phyloP scores from a whole-genome alignment of 441 rosid species.

The Euphorbia celastroides region DNA sequence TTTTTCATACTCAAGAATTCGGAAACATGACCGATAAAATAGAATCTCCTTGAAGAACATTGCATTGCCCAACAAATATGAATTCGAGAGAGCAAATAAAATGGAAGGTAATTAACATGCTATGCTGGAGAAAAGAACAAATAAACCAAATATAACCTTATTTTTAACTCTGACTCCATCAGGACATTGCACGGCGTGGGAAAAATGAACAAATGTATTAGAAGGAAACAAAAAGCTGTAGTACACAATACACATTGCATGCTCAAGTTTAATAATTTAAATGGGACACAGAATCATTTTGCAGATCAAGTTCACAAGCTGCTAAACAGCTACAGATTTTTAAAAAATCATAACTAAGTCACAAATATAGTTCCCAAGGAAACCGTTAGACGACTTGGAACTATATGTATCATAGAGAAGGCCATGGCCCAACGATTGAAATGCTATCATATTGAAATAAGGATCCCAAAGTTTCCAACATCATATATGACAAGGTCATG shows the following conservation, averaged over 20 bases:
- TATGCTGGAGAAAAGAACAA: background rate
- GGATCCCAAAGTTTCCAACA: background rate
- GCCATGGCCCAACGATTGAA: background rate
- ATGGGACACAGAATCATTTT: background rate
- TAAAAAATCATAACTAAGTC: background rate
- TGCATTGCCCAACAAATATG: background rate
- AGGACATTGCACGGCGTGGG: background rate
- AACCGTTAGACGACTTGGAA: background rate
- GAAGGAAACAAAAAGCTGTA: background rate
- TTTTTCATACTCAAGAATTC: too few relatives aligned
- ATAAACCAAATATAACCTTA: too few relatives aligned
- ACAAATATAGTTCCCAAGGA: background rate
- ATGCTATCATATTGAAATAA: background rate
- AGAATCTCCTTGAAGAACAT: background rate
- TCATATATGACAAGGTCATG: background rate
- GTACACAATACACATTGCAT: background rate
- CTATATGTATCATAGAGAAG: background rate
- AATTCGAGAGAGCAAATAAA: background rate
- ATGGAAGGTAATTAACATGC: background rate
- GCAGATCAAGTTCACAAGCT: background rate
- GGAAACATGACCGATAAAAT: background rate
- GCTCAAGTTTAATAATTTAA: background rate
- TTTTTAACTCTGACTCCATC: too few relatives aligned
- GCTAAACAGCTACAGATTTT: background rate
- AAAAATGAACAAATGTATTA: background rate